Percentiles rank a stretch among this genome's conserved stretches.
These are phyloP conservation scores for Betula pendula DNA, from an alignment of 306 rosid species.

Conservation along the genomic window DNA sequence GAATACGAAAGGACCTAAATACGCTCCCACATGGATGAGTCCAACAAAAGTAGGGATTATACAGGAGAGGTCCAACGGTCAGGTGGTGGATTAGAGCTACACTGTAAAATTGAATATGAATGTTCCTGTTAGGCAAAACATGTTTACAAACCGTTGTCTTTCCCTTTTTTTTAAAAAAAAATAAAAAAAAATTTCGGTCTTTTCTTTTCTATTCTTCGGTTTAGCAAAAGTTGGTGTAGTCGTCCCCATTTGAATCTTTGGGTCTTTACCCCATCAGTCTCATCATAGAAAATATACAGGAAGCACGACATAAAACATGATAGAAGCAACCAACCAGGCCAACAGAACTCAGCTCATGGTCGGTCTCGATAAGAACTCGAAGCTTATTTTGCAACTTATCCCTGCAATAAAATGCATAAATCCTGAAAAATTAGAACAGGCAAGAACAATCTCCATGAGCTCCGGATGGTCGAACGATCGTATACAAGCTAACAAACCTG, in stretches of 20 bases:
- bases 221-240: neutral
- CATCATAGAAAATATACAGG: neutral
- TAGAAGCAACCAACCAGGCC: neutral
- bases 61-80: too few species aligned
- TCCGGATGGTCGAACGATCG: neutral
- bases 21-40: too few species aligned
- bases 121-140: neutral
- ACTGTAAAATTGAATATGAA: neutral
- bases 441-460: neutral
- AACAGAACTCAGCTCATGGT: conserved; percentile 4
- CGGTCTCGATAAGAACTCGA: neutral
- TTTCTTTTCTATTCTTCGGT: too few species aligned
- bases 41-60: too few species aligned
- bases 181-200: too few species aligned
- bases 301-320: neutral
- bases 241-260: neutral
- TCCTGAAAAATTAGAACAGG: conserved; percentile 5
- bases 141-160: neutral
- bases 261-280: neutral
- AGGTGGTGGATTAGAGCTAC: neutral
- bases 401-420: conserved; percentile 43
- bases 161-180: neutral
- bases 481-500: conserved; percentile 53
- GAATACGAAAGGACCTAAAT: too few species aligned
- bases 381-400: conserved; percentile 23